Evolutionary conservation across 2,329 filamentous ascomycete genomes (phyloP), one percentile per base, ranked within the genome.

Genomic region (Hortaea werneckii): DNA sequence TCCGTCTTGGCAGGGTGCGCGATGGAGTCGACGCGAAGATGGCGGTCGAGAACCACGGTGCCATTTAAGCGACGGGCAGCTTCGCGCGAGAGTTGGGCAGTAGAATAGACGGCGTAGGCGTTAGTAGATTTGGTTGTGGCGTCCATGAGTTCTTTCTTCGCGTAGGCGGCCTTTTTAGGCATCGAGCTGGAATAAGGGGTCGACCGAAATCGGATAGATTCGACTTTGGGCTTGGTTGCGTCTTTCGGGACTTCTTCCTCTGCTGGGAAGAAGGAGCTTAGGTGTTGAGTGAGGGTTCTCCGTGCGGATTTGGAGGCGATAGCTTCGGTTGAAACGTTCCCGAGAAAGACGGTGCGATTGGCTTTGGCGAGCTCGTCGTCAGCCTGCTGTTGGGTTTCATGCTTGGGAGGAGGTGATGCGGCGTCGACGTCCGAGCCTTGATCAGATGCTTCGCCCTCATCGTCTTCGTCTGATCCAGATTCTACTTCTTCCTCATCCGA

Each of bases 91-190:
- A 85, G 87, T 6, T 78, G 71, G 1, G 78, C 67, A 1, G 85
- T 87, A 38, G 80, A 83, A 70, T 92, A 95, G 41, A 98, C 88
- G 29, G 78, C 87, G 62, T 98, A 98, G 40, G 92, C 92, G 63
- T 98, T 95, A 48, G 89, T 88, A 51, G 85, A 94, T 59, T 86
- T 87, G 1, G 90, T 92, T 1, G 94, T 98, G 13, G 87, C 80
- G 50, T 86, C 82, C 83, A 95, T 90, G 47, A 96, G 73, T 26
- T 88, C 82, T 63, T 89, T 88, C 58, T 87, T 94, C 50, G 90
- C 92, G 65, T 81, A 96, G 26, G 92, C 85, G n/a, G 90, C 92
- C 51, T 90, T 86, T 70, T 95, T 95, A 42, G 92, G 92, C 46
- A 95, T 77, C 11, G 80, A 77, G 28, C 80, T 80, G 5, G 84